phyloP scores from a whole-genome alignment of 2,329 filamentous ascomycete genomes.

The Emmonsiellopsis sp. region DNA sequence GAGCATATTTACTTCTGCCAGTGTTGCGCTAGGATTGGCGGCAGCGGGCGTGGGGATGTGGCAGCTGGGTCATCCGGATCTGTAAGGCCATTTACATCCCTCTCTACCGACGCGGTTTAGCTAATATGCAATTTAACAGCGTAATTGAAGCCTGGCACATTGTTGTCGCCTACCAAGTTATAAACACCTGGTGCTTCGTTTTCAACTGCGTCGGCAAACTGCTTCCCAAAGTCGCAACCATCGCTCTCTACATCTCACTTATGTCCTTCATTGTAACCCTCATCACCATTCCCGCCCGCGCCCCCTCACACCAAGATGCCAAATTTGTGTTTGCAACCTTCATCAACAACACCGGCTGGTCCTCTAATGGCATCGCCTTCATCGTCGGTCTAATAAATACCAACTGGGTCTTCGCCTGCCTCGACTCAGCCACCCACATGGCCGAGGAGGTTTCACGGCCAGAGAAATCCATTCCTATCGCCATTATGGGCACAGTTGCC shows the following conservation, averaged over 20 bases:
- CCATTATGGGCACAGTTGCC: slow-evolving; percentile 40
- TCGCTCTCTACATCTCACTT: slow-evolving; percentile 38
- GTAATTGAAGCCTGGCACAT: slow-evolving; percentile 25
- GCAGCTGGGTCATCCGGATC: slow-evolving; percentile 42
- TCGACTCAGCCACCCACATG: slow-evolving; percentile 42
- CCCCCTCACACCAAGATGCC: slow-evolving; percentile 35
- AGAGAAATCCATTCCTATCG: slow-evolving; percentile 40
- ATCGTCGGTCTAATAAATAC: slow-evolving; percentile 43
- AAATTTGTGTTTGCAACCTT: slow-evolving; percentile 45
- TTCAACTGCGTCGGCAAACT: slow-evolving; percentile 38
- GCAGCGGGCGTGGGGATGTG: slow-evolving; percentile 43
- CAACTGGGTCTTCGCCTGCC: slow-evolving; percentile 42
- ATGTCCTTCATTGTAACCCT: slow-evolving; percentile 40
- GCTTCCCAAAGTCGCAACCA: slow-evolving; percentile 31
- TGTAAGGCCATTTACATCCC: slow-evolving; percentile 30
- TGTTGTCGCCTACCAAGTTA: slow-evolving; percentile 37
- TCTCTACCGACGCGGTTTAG: not conserved
- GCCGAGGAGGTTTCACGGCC: slow-evolving; percentile 42
- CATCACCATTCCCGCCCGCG: slow-evolving; percentile 37
- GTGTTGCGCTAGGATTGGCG: slow-evolving; percentile 41
- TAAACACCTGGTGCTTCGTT: slow-evolving; percentile 39
- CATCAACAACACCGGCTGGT: slow-evolving; percentile 43
- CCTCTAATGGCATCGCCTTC: slow-evolving; percentile 39
- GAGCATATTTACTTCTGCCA: slow-evolving; percentile 44
- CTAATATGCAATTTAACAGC: slow-evolving; percentile 11